Evolutionary conservation across 345 rosid species (phyloP), one percentile per base, ranked within the genome.

Genomic region (Salix brachista): DNA sequence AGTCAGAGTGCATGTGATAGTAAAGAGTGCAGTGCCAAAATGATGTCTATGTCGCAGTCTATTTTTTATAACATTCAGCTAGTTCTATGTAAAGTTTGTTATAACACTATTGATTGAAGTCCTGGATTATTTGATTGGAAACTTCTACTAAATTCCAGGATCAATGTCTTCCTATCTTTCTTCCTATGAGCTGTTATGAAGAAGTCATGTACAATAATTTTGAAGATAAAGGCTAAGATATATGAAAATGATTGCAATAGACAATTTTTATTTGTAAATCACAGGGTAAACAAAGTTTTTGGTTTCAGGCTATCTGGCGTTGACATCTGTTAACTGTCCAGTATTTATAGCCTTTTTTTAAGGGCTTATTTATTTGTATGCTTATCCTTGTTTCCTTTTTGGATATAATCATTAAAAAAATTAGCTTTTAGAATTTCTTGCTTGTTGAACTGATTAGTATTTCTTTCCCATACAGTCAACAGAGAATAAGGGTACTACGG

Each of bases 381-480:
- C 52, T 60, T 5, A 7, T 72, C 16, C 14, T n/a, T 36, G 1
- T 39, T 73, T 12, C 16, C 41, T 61, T 60, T 5, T 17, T 28
- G 2, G 25, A 1, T 65, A 39, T 48, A 4, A 17, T 11, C 44
- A 41, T 0, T 8, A 41, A 12, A 12, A 26, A 12, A 28, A 21
- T 4, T 3, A 2, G 36, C 19, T 56, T 73, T 16, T 78, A 23
- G 13, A 23, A 5, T 39, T 72, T 70, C 48, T 70, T 65, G 50
- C 32, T 79, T 72, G 13, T 18, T 88, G 30, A 21, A 48, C 7
- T 66, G 23, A 26, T 79, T 68, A 2, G 25, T 21, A n/a, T 72
- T 64, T 61, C 71, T 72, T 37, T 42, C 56, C 16, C 67, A 36
- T 37, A 83, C 89, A 92, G 97, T 84, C 80, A 44, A 81, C 67